Percentiles rank a stretch among this genome's conserved stretches.
These are phyloP conservation scores for Moringa oleifera DNA, from an alignment of 345 rosid genomes.

Conservation along the genomic window DNA sequence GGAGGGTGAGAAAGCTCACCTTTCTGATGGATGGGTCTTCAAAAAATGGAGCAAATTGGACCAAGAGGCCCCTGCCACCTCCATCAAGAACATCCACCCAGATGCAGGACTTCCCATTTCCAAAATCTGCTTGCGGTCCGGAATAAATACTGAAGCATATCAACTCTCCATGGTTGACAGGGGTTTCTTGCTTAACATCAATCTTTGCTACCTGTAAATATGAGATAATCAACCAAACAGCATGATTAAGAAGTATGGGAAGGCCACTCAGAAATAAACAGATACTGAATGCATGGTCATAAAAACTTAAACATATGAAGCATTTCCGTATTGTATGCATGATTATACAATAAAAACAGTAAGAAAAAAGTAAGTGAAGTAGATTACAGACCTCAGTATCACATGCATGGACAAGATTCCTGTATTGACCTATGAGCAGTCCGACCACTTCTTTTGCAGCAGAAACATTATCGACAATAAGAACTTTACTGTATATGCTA, in stretches of 20 bases:
- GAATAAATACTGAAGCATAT: slow-evolving; percentile 90
- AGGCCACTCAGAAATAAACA: no score
- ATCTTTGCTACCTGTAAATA: slow-evolving; percentile 67
- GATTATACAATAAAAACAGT: slow-evolving; percentile 1
- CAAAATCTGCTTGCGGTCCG: slow-evolving; percentile 73
- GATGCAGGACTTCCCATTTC: slow-evolving; percentile 77
- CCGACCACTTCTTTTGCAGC: slow-evolving; percentile 49
- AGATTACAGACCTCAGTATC: slow-evolving; percentile 77
- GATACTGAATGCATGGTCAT: no score
- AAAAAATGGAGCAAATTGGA: slow-evolving; percentile 67
- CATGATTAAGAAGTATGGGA: no score
- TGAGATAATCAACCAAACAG: background rate
- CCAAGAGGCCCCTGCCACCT: slow-evolving; percentile 56
- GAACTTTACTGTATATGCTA: slow-evolving; percentile 50
- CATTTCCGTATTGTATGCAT: slow-evolving; percentile 6
- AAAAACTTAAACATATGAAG: no score
- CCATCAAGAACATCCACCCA: slow-evolving; percentile 98
- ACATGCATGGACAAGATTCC: slow-evolving; percentile 72
- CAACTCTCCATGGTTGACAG: slow-evolving; percentile 82
- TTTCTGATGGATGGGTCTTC: slow-evolving; percentile 63
- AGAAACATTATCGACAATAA: slow-evolving; percentile 56
- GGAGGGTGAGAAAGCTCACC: slow-evolving; percentile 29
- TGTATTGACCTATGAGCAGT: slow-evolving; percentile 54
- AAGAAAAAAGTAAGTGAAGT: slow-evolving; percentile 9
- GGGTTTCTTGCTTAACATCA: slow-evolving; percentile 86